Evolutionary conservation across 1,139 yeast species (phyloP).

Genomic region (Hansenula lynferdii): DNA sequence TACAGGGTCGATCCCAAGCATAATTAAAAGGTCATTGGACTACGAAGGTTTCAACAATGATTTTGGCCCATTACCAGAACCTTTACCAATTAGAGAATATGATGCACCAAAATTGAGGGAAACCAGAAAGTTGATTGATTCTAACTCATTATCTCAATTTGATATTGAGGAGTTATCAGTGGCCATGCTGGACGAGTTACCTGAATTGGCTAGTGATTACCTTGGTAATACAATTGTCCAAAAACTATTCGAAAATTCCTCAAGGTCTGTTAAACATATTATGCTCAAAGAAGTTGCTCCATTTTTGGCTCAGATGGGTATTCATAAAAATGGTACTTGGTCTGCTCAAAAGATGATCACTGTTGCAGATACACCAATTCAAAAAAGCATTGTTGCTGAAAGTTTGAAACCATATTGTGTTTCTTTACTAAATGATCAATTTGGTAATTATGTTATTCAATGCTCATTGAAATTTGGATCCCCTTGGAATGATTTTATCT

Average conservation of each 20-base stretch:
- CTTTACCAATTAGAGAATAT: slow-evolving; percentile 59
- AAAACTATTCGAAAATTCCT: slow-evolving; percentile 71
- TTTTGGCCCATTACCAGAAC: slow-evolving; percentile 70
- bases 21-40: slow-evolving; percentile 32
- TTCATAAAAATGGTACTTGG: slow-evolving; percentile 99
- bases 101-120: slow-evolving; percentile 81
- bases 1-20: slow-evolving; percentile 24
- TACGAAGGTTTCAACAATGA: slow-evolving; percentile 37
- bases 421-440: slow-evolving; percentile 88
- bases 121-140: slow-evolving; percentile 50
- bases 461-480: slow-evolving; percentile 87
- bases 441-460: slow-evolving; percentile 94
- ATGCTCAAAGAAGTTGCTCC: slow-evolving; percentile 81
- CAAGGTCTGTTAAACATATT: slow-evolving; percentile 68
- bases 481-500: slow-evolving; percentile 86
- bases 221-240: slow-evolving; percentile 96
- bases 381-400: slow-evolving; percentile 61
- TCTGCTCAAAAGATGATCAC: slow-evolving; percentile 95
- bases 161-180: slow-evolving; percentile 82
- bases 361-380: slow-evolving; percentile 64
- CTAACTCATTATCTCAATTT: slow-evolving; percentile 29
- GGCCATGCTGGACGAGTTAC: slow-evolving; percentile 84
- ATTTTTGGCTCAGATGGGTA: slow-evolving; percentile 84
- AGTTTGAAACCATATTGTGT: slow-evolving; percentile 80
- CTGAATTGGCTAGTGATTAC: slow-evolving; percentile 88